Base-by-base conservation (phyloP, 2,329 filamentous ascomycete species). In the Daldinia sp. region DNA sequence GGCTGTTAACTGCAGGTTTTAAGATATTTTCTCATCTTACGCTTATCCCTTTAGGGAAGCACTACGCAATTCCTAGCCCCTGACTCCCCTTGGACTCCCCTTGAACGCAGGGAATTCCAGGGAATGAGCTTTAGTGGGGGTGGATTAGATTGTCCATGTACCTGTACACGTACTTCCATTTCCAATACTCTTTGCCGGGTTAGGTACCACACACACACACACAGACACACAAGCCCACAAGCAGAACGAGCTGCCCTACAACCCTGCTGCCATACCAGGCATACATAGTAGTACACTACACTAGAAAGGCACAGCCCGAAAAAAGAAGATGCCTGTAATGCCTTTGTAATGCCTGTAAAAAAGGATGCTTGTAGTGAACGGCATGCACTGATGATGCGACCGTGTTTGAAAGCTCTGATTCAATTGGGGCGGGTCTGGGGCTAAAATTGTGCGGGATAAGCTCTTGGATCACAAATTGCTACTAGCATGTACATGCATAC, bases 401-500 rank as follows among this genome's bases (percentile, higher is more conserved):
- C 64, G 64, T 67, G 64, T 61, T 58, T 58, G 61, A 64, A 66
- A 58, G 60, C 56, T 35, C 32, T 53, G 21, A 56, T 64, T 64
- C 61, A 57, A 67, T 67, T 67, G 64, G 64, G 61, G 61, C 61
- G 50, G 50, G 53, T 29, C 57, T 66, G 64, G 64, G 64, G 61
- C 64, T 67, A 67, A 67, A 67, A 61, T 53, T 58, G 64, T 64
- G 61, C 61, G 64, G 61, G 64, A 67, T 67, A 58, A 66, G 60
- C 41, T 51, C 32, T 37, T 53, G 45, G 50, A 39, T 55, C 21
- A 15, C 29, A 45, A 52, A 37, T 53, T 59, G 47, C 17, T 35
- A 17, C 25, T 17, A 39, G n/a, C 5, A n/a, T 39, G 13, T 39
- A 32, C 29, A 7, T 32, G 29, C 11, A 32, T 11, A 6, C 11